Evolutionary conservation across 2,329 filamentous ascomycete species (phyloP).

Genomic region (Diaporthe batatas): DNA sequence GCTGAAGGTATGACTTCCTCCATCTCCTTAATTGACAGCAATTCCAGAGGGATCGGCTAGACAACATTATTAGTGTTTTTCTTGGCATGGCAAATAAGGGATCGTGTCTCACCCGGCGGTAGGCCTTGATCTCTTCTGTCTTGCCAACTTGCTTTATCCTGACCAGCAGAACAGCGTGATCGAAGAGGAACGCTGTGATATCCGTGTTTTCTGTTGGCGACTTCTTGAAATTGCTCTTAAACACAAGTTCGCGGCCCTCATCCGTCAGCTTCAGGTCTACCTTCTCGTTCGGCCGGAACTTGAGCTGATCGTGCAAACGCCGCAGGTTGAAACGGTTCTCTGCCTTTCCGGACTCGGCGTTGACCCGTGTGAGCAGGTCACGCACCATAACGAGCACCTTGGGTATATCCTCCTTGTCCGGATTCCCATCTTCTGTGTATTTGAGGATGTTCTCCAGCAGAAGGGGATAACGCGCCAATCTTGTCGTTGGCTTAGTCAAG

Average conservation of each 20-base stretch:
- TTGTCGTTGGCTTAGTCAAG: slow-evolving; percentile 95
- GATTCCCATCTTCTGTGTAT: slow-evolving; percentile 88
- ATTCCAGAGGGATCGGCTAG: slow-evolving; percentile 90
- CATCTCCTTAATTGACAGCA: slow-evolving; percentile 96
- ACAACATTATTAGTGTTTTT: slow-evolving; percentile 43
- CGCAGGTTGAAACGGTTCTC: slow-evolving; percentile 98
- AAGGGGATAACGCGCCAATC: slow-evolving; percentile 92
- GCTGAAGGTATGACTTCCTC: slow-evolving; percentile 89
- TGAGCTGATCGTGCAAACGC: slow-evolving; percentile 90
- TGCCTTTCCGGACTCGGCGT: slow-evolving; percentile 94
- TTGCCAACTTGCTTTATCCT: slow-evolving; percentile 93
- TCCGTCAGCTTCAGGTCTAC: slow-evolving; percentile 96
- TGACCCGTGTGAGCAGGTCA: slow-evolving; percentile 88
- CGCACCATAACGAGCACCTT: slow-evolving; percentile 89
- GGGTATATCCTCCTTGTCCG: slow-evolving; percentile 92
- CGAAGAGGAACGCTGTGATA: slow-evolving; percentile 95
- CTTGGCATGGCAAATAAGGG: neutral
- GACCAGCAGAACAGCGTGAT: slow-evolving; percentile 93
- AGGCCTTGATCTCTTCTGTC: slow-evolving; percentile 93
- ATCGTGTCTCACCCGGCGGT: slow-evolving; percentile 72
- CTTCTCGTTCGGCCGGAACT: slow-evolving; percentile 89
- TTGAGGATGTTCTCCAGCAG: slow-evolving; percentile 93
- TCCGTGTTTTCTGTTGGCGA: slow-evolving; percentile 87
- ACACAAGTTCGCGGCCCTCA: slow-evolving; percentile 91
- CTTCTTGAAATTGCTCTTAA: slow-evolving; percentile 96